These are phyloP conservation scores for Myriosclerotinia scirpicola DNA, from an alignment of 2,329 filamentous ascomycete genomes.

Conservation along the genomic window DNA sequence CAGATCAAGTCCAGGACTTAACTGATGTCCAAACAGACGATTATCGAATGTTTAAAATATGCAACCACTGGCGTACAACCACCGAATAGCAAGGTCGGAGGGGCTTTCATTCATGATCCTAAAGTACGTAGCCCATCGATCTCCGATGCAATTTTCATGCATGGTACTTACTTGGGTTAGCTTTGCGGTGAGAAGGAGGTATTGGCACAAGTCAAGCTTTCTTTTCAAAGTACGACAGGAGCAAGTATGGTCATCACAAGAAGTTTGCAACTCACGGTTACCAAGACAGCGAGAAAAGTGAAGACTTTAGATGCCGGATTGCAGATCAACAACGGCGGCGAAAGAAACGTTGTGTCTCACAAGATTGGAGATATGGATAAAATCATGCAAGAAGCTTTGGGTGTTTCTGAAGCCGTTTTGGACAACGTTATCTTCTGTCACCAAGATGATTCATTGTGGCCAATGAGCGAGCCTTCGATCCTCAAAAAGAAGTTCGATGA, in stretches of 20 bases:
- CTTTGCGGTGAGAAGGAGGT: slow-evolving; percentile 85
- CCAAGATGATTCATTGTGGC: slow-evolving; percentile 97
- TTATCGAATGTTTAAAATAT: slow-evolving; percentile 98
- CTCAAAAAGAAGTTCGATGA: slow-evolving; percentile 96
- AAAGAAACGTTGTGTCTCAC: slow-evolving; percentile 75
- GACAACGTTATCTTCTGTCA: slow-evolving; percentile 98
- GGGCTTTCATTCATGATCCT: slow-evolving; percentile 97
- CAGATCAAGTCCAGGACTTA: not conserved
- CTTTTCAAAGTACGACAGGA: slow-evolving; percentile 77
- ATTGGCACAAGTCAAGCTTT: slow-evolving; percentile 85
- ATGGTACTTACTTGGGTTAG: slow-evolving; percentile 43
- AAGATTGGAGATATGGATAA: slow-evolving; percentile 78
- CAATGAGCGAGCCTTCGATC: slow-evolving; percentile 80
- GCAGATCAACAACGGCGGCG: slow-evolving; percentile 73
- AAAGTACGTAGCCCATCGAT: slow-evolving; percentile 52
- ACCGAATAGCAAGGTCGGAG: slow-evolving; percentile 81
- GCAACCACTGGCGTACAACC: slow-evolving; percentile 92
- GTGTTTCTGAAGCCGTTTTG: slow-evolving; percentile 85
- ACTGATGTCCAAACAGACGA: slow-evolving; percentile 56
- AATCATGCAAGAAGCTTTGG: slow-evolving; percentile 80
- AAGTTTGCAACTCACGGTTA: slow-evolving; percentile 81
- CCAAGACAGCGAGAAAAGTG: slow-evolving; percentile 65
- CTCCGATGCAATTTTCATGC: not conserved
- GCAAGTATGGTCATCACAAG: slow-evolving; percentile 80
- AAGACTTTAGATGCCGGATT: slow-evolving; percentile 85